A percentile compares a stretch with the other conserved stretches of the same genome.
Evolutionary conservation across 495 filamentous ascomycete species (phyloP).

Genomic region (Hyaloscypha hepaticicola): DNA sequence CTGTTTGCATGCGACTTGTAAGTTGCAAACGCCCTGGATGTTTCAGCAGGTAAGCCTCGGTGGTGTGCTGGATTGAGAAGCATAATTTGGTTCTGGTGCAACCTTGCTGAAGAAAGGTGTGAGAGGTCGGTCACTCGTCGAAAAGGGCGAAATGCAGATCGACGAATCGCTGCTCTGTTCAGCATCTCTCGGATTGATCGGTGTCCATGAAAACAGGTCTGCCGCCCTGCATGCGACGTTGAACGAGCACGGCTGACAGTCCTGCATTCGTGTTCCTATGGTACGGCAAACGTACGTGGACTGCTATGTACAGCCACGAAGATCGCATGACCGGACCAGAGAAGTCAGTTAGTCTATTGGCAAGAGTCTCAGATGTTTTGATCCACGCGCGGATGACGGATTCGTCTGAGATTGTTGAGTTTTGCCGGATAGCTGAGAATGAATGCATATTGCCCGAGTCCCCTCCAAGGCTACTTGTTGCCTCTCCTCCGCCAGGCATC

Average conservation of each 20-base stretch:
- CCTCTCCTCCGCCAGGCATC: neutral
- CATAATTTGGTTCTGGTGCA: constrained; percentile 16
- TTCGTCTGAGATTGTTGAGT: constrained; percentile 4
- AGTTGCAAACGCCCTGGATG: constrained; percentile 15
- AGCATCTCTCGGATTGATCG: constrained; percentile 15
- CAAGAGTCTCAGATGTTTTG: constrained; percentile 13
- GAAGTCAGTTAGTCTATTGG: constrained; percentile 10
- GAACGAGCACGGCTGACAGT: constrained; percentile 26
- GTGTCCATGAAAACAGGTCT: constrained; percentile 16
- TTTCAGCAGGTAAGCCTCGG: constrained; percentile 25
- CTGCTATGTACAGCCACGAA: constrained; percentile 14
- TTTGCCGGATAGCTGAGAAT: constrained; percentile 10
- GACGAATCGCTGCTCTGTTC: constrained; percentile 16
- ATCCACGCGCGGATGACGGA: neutral
- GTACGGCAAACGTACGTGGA: neutral
- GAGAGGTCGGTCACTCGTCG: neutral
- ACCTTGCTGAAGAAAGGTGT: constrained; percentile 9
- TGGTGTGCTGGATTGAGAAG: constrained; percentile 15
- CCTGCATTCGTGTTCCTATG: constrained; percentile 2
- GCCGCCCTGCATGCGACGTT: constrained; percentile 25
- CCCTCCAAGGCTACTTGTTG: neutral
- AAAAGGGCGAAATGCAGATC: constrained; percentile 9
- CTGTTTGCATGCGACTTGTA: constrained; percentile 24
- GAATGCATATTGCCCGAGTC: neutral
- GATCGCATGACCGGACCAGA: constrained; percentile 19